Percentiles rank a stretch among this genome's conserved stretches.
These are phyloP conservation scores for Karstenula rhodostoma DNA, from an alignment of 2,329 filamentous ascomycete genomes.

Conservation along the genomic window DNA sequence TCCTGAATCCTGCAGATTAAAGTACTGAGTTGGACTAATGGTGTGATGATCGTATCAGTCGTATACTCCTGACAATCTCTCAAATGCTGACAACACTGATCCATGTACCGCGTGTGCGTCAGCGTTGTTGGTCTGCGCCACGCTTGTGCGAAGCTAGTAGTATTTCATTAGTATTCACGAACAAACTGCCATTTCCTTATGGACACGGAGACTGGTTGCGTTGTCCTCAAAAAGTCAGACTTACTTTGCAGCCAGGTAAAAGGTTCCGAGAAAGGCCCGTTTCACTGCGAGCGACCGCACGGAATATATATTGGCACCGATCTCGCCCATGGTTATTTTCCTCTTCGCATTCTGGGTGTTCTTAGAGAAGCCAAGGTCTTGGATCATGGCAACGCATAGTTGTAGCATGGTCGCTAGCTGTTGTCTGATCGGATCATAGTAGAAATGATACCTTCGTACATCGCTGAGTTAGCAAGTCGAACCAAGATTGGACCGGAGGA, in stretches of 20 bases:
- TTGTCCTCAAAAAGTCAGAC: neutral
- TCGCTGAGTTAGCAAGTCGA: neutral
- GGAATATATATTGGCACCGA: neutral
- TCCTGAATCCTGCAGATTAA: constrained; percentile 28
- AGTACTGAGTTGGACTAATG: constrained; percentile 27
- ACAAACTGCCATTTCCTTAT: neutral
- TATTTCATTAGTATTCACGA: neutral
- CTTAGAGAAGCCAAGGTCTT: constrained; percentile 41
- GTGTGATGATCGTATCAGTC: constrained; percentile 29
- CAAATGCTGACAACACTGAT: constrained; percentile 24
- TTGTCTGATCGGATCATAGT: constrained; percentile 34
- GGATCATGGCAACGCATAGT: constrained; percentile 47
- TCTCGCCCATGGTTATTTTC: neutral
- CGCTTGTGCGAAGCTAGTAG: constrained; percentile 29
- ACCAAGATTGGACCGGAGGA: too few relatives aligned
- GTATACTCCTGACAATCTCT: constrained; percentile 18
- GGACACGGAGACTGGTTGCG: neutral
- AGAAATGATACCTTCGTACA: constrained; percentile 39
- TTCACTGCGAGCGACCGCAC: constrained; percentile 22
- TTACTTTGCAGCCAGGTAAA: constrained; percentile 27
- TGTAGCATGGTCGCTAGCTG: constrained; percentile 47
- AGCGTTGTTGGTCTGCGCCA: constrained; percentile 31
- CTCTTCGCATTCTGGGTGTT: constrained; percentile 19
- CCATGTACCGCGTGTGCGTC: constrained; percentile 27
- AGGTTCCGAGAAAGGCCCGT: constrained; percentile 33